Conservation (phyloP, 352 stramenopile species). For the Phytophthora palmivora region DNA sequence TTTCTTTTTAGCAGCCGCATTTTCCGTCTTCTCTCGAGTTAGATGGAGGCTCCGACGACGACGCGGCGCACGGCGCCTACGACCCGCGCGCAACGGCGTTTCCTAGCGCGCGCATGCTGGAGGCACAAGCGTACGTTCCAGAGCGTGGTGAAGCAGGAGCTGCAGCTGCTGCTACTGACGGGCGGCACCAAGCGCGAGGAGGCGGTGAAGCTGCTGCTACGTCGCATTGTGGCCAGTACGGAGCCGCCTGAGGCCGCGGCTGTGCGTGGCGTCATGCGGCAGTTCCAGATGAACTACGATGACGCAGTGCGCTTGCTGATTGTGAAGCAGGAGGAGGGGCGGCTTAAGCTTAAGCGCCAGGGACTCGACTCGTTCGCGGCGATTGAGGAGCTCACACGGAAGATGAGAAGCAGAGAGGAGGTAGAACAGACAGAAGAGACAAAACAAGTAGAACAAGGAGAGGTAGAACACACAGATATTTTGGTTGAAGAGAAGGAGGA, state of each 20-base stretch:
- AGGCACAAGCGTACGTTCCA: slow-evolving; percentile 78
- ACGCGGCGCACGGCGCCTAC: slow-evolving; percentile 18
- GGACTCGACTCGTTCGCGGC: slow-evolving; percentile 85
- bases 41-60: slow-evolving; percentile 39
- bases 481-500: slow-evolving; percentile 11
- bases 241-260: slow-evolving; percentile 64
- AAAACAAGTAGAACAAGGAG: neutral
- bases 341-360: slow-evolving; percentile 76
- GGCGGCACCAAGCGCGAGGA: slow-evolving; percentile 66
- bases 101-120: slow-evolving; percentile 53
- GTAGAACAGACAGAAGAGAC: slow-evolving; percentile 7
- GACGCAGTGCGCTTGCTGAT: slow-evolving; percentile 85
- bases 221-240: slow-evolving; percentile 77
- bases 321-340: slow-evolving; percentile 86
- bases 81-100: slow-evolving; percentile 14
- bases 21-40: slow-evolving; percentile 36
- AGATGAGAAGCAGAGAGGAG: slow-evolving; percentile 67
- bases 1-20: slow-evolving; percentile 19
- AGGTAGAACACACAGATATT: slow-evolving; percentile 4
- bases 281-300: slow-evolving; percentile 90
- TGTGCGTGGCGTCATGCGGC: slow-evolving; percentile 79
- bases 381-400: slow-evolving; percentile 84
- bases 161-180: slow-evolving; percentile 70
- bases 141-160: slow-evolving; percentile 81
- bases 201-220: slow-evolving; percentile 75